Percentiles rank a stretch among this genome's conserved stretches.
Evolutionary conservation across 2,329 filamentous ascomycete genomes (phyloP).

Genomic region (Coleophoma crateriformis): DNA sequence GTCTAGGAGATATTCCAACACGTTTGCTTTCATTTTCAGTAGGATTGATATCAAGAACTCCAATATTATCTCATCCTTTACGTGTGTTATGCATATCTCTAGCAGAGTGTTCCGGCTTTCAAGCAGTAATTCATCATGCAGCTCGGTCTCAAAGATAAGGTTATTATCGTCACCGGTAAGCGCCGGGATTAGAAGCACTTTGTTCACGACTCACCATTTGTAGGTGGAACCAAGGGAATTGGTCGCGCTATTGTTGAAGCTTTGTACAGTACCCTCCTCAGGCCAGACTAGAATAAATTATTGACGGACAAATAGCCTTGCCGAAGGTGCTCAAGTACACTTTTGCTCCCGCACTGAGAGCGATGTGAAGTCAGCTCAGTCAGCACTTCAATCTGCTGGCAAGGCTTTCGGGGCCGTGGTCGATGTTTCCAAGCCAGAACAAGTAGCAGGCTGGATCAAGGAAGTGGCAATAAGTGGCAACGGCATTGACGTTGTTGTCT

Average conservation of each 20-base stretch:
- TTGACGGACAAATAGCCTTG: constrained; percentile 2
- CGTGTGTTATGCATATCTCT: not conserved
- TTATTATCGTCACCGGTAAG: constrained; percentile 28
- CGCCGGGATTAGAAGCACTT: not conserved
- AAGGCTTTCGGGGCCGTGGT: constrained; percentile 12
- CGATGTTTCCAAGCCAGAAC: constrained; percentile 9
- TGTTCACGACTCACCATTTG: not conserved
- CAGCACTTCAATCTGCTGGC: constrained; percentile 8
- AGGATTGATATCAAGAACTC: not conserved
- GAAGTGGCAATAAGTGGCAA: constrained; percentile 5
- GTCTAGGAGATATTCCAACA: not conserved
- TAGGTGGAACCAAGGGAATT: constrained; percentile 20
- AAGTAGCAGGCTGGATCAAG: constrained; percentile 12
- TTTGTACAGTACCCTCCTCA: constrained; percentile 6
- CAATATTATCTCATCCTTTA: not conserved
- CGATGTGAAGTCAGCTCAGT: constrained; percentile 9
- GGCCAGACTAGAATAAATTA: not conserved
- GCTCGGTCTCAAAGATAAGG: constrained; percentile 28
- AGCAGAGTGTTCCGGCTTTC: not conserved
- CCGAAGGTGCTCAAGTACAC: constrained; percentile 16
- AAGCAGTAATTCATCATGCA: constrained; percentile 20
- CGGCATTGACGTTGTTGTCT: constrained; percentile 14
- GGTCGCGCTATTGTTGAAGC: constrained; percentile 16
- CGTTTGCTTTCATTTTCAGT: not conserved
- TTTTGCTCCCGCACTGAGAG: constrained; percentile 17